These are phyloP conservation scores for Trametes cingulata DNA, from an alignment of 768 basidiomycete genomes.

Conservation along the genomic window DNA sequence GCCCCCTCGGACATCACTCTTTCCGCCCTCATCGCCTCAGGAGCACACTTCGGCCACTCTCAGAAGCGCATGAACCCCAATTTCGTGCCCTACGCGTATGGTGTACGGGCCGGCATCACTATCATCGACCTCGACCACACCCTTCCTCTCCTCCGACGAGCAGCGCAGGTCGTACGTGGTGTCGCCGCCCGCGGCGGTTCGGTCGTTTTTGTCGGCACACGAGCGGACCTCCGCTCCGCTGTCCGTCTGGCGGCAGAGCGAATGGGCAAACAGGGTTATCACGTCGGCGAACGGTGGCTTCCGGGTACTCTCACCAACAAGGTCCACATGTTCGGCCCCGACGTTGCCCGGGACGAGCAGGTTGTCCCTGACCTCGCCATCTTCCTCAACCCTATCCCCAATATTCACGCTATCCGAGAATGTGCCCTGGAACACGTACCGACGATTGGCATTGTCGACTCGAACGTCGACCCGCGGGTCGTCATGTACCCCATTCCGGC, in stretches of 20 bases:
- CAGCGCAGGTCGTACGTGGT: conserved; percentile 83
- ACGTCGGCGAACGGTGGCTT: conserved; percentile 87
- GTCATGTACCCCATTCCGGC: conserved; percentile 99
- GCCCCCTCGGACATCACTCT: conserved; percentile 67
- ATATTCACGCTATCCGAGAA: conserved; percentile 86
- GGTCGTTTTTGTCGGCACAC: conserved; percentile 89
- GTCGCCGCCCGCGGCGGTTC: conserved; percentile 80
- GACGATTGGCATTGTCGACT: conserved; percentile 92
- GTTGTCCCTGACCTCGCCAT: conserved; percentile 85
- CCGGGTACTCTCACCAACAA: conserved; percentile 95
- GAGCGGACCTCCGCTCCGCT: conserved; percentile 71
- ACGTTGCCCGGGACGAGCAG: conserved; percentile 51
- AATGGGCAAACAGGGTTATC: conserved; percentile 77
- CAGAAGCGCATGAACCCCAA: conserved; percentile 83
- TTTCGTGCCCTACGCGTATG: conserved; percentile 91
- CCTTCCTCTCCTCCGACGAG: conserved; percentile 85
- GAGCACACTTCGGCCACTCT: conserved; percentile 93
- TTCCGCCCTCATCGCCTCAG: conserved; percentile 88
- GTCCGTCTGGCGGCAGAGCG: conserved; percentile 80
- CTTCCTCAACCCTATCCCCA: conserved; percentile 86
- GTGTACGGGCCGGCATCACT: conserved; percentile 83
- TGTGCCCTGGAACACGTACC: conserved; percentile 89
- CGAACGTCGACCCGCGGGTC: conserved; percentile 91
- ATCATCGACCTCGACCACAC: conserved; percentile 96
- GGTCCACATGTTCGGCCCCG: conserved; percentile 66